Percentiles rank a stretch among this genome's conserved stretches.
Conservation (phyloP, 176 grass and related monocot genomes). For the Poa annua region DNA sequence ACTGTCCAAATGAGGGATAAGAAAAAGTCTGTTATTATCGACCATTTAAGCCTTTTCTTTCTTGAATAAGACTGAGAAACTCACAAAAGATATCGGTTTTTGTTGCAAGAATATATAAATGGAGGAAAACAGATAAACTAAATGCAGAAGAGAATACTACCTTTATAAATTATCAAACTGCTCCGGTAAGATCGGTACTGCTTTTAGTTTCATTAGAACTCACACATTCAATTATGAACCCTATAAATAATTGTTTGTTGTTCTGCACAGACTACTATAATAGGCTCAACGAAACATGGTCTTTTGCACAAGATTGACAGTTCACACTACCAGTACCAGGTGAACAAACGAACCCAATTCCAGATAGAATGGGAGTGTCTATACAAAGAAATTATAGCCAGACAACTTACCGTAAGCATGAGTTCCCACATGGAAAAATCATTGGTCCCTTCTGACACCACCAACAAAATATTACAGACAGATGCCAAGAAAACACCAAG, state of each 20-base stretch:
- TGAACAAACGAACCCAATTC: background rate
- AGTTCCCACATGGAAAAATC: constrained; percentile 87
- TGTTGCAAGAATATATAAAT: background rate
- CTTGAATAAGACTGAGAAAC: background rate
- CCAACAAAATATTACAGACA: constrained; percentile 87
- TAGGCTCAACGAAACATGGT: background rate
- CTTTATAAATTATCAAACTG: background rate
- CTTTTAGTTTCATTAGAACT: background rate
- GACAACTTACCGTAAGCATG: constrained; percentile 83
- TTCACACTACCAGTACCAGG: background rate
- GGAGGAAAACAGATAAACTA: background rate
- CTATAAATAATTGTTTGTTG: background rate
- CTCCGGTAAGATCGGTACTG: background rate
- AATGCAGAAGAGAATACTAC: background rate
- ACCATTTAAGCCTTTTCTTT: background rate
- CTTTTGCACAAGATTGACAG: background rate
- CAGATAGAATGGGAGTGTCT: background rate
- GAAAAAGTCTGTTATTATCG: background rate
- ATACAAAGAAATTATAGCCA: constrained; percentile 19
- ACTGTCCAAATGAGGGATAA: background rate
- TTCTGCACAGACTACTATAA: background rate
- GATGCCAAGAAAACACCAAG: constrained; percentile 94
- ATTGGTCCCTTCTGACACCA: constrained; percentile 77
- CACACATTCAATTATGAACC: background rate
- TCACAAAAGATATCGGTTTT: background rate